Percentiles rank a stretch among this genome's conserved stretches.
Conservation (phyloP, 805 yeast species). For the Metschnikowia peoriensis region DNA sequence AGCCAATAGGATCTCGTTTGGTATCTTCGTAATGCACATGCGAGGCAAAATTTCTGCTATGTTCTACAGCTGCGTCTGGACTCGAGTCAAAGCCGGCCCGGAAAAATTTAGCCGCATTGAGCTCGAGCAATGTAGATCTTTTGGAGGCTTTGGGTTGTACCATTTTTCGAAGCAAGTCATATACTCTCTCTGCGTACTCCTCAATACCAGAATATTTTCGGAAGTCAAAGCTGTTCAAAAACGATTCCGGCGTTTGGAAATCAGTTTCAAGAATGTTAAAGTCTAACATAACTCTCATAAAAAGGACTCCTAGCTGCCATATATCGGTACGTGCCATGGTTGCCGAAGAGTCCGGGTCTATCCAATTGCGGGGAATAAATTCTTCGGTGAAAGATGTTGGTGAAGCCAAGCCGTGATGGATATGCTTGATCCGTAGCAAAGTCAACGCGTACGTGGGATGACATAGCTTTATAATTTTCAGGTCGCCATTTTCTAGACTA, state of each 20-base stretch:
- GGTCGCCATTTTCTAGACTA: slow-evolving; percentile 16
- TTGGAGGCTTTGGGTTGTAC: slow-evolving; percentile 64
- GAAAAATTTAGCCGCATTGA: slow-evolving; percentile 78
- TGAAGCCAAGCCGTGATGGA: background rate
- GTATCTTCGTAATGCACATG: background rate
- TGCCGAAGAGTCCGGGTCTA: slow-evolving; percentile 69
- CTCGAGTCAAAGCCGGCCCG: slow-evolving; percentile 51
- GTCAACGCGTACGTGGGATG: slow-evolving; percentile 51
- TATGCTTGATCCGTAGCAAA: slow-evolving; percentile 26
- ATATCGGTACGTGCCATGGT: slow-evolving; percentile 76
- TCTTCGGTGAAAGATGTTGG: slow-evolving; percentile 8
- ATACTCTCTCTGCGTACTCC: slow-evolving; percentile 64
- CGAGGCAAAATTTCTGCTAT: background rate
- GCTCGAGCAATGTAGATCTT: slow-evolving; percentile 80
- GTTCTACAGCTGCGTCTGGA: background rate
- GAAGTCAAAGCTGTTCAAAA: slow-evolving; percentile 24
- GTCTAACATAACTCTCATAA: slow-evolving; percentile 42
- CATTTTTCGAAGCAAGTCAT: slow-evolving; percentile 65
- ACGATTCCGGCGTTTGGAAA: slow-evolving; percentile 47
- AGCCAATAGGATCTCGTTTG: slow-evolving; percentile 11
- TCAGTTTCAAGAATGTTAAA: slow-evolving; percentile 63
- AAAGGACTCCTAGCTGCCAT: slow-evolving; percentile 86
- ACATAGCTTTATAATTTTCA: slow-evolving; percentile 56
- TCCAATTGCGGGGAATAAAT: slow-evolving; percentile 50
- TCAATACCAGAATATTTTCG: slow-evolving; percentile 52